Evolutionary conservation across 306 rosid genomes (phyloP).

Genomic region (Quercus ilex): DNA sequence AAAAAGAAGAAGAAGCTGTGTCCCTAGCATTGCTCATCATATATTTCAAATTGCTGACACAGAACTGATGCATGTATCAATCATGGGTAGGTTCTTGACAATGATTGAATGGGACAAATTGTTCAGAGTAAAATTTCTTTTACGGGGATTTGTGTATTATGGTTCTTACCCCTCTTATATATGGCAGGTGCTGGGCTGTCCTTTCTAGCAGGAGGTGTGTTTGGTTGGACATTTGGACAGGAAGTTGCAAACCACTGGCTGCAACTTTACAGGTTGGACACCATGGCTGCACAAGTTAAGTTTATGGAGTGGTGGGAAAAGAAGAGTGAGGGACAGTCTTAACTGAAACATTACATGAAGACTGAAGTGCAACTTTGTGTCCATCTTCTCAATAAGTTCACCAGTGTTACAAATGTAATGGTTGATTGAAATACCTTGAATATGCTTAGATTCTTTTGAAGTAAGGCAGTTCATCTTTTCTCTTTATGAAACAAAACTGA

Average conservation of each 20-base stretch:
- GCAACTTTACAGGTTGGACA: conserved; percentile 86
- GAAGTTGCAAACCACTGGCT: conserved; percentile 72
- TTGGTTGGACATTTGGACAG: conserved; percentile 68
- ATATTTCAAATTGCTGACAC: too few species aligned
- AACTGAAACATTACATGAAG: conserved; percentile 20
- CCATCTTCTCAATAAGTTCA: conserved; percentile 26
- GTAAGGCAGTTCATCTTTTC: not conserved
- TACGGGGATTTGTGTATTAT: not conserved
- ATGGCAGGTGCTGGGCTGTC: conserved; percentile 75
- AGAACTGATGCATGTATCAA: too few species aligned
- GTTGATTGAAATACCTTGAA: conserved; percentile 23
- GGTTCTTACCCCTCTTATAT: not conserved
- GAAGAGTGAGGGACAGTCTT: conserved; percentile 45
- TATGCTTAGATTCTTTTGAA: conserved; percentile 1
- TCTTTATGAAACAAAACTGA: not conserved
- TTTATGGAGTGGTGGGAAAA: conserved; percentile 87
- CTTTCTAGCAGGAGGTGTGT: conserved; percentile 71
- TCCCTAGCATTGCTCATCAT: too few species aligned
- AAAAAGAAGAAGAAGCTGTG: too few species aligned
- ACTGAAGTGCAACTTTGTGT: conserved; percentile 7
- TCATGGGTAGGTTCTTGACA: too few species aligned
- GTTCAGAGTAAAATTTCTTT: not conserved
- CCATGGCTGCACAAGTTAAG: conserved; percentile 68
- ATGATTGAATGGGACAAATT: not conserved
- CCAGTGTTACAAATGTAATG: conserved; percentile 24